These are phyloP conservation scores for Nymphaea thermarum DNA, from an alignment of 164 flowering plant species.

Conservation along the genomic window DNA sequence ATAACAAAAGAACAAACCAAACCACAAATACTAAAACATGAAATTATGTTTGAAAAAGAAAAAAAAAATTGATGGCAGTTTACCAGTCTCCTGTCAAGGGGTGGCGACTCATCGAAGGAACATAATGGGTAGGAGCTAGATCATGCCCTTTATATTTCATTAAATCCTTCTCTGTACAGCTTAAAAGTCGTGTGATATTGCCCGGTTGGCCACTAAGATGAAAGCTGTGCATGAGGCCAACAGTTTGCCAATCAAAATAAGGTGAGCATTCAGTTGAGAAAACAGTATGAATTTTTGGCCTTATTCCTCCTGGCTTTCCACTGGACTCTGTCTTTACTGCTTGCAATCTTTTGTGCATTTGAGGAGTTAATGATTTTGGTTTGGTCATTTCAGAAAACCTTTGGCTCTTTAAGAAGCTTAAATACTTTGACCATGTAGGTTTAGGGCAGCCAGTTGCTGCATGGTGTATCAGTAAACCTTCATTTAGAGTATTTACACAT, in stretches of 20 bases:
- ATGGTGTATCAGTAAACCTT: conserved; percentile 79
- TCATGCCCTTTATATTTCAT: conserved; percentile 68
- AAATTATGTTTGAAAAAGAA: too few species aligned
- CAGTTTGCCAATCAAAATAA: conserved; percentile 99
- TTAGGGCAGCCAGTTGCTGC: conserved; percentile 73
- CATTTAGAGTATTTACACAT: conserved; percentile 81
- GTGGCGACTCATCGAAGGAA: conserved; percentile 95
- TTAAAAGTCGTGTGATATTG: conserved; percentile 83
- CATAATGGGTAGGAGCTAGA: conserved; percentile 96
- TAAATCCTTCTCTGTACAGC: conserved; percentile 87
- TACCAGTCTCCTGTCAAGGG: conserved; percentile 97
- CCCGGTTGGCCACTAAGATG: conserved; percentile 94
- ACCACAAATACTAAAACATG: too few species aligned
- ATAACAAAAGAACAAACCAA: neutral
- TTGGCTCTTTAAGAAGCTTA: conserved; percentile 83
- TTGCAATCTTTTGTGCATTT: conserved; percentile 18
- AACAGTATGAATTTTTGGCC: conserved; percentile 85
- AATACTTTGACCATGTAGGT: conserved; percentile 79
- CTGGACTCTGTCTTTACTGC: conserved; percentile 12
- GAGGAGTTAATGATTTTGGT: conserved; percentile 45
- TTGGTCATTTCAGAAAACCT: conserved; percentile 61
- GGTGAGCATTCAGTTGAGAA: conserved; percentile 88
- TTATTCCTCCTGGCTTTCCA: conserved; percentile 21
- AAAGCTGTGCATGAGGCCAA: conserved; percentile 92
- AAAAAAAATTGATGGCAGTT: neutral